A percentile compares a stretch with the other conserved stretches of the same genome.
Conservation (phyloP, 129 eudicot genomes). For the Tagetes patula region DNA sequence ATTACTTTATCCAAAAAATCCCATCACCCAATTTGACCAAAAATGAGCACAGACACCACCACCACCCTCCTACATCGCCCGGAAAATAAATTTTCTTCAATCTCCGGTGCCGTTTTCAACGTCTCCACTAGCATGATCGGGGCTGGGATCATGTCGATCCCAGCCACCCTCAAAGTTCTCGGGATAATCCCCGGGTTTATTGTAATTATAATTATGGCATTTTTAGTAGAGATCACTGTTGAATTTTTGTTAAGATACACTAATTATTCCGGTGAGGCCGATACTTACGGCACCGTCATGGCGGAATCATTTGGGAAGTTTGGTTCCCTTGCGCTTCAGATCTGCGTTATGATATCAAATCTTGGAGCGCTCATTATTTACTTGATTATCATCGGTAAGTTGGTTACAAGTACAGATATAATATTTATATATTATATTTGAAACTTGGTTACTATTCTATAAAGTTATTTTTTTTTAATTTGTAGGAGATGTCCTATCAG, state of each 20-base stretch:
- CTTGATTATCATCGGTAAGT: slow-evolving; percentile 81
- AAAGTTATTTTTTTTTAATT: not conserved
- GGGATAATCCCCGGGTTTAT: slow-evolving; percentile 80
- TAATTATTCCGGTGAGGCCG: slow-evolving; percentile 54
- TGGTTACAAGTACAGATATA: no score
- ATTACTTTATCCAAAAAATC: slow-evolving; percentile 13
- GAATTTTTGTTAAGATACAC: slow-evolving; percentile 84
- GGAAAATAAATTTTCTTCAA: slow-evolving; percentile 38
- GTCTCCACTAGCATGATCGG: slow-evolving; percentile 90
- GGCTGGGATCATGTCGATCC: slow-evolving; percentile 96
- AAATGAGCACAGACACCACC: slow-evolving; percentile 29
- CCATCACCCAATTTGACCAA: slow-evolving; percentile 40
- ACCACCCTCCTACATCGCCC: slow-evolving; percentile 45
- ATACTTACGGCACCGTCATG: slow-evolving; percentile 76
- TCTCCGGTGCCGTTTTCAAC: slow-evolving; percentile 80
- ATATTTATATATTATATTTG: no score
- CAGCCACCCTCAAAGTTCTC: slow-evolving; percentile 85
- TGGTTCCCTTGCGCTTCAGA: slow-evolving; percentile 65
- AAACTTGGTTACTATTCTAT: no score
- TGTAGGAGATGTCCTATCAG: slow-evolving; percentile 92
- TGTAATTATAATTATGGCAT: slow-evolving; percentile 55
- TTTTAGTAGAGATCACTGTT: slow-evolving; percentile 69
- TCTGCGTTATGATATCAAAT: slow-evolving; percentile 71
- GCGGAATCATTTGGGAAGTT: slow-evolving; percentile 82
- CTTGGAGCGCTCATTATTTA: slow-evolving; percentile 87